Conservation (phyloP, 2,329 filamentous ascomycete genomes). For the Trichoderma guizhouense region DNA sequence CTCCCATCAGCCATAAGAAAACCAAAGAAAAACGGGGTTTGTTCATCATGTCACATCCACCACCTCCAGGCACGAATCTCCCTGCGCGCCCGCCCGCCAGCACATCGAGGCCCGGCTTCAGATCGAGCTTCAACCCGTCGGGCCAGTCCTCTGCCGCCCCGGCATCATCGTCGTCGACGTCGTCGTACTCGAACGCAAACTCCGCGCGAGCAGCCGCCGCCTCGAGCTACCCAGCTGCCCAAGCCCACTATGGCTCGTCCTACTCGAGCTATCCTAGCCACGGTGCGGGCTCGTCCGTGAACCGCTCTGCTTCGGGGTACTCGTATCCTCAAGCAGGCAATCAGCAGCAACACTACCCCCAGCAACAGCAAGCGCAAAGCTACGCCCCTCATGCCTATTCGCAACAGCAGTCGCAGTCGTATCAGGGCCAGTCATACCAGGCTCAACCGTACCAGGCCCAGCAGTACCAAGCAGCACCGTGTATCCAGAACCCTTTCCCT, state of each 20-base stretch:
- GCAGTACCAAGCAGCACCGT: constrained; percentile 50
- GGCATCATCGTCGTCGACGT: constrained; percentile 27
- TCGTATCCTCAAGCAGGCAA: constrained; percentile 25
- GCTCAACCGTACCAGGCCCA: constrained; percentile 36
- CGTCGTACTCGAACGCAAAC: constrained; percentile 30
- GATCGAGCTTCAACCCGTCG: constrained; percentile 48
- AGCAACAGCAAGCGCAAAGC: constrained; percentile 30
- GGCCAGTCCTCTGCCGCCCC: constrained; percentile 33
- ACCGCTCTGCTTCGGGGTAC: constrained; percentile 24
- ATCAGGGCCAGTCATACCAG: constrained; percentile 34
- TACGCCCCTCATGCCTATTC: constrained; percentile 21
- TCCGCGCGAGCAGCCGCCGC: constrained; percentile 19
- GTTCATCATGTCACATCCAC: constrained; percentile 83
- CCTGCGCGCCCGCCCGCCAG: constrained; percentile 70
- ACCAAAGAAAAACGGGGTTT: constrained; percentile 29
- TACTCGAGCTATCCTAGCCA: constrained; percentile 37
- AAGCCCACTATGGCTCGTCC: constrained; percentile 43
- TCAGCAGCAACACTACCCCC: constrained; percentile 24
- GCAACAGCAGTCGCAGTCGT: constrained; percentile 26
- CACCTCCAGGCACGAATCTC: constrained; percentile 71
- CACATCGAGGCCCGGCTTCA: constrained; percentile 40
- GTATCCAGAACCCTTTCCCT: constrained; percentile 80
- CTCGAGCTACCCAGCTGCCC: constrained; percentile 33
- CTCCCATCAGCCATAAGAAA: neutral
- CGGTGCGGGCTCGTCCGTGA: constrained; percentile 28